phyloP scores from a whole-genome alignment of 257 asterid genomes.

The Ehretia macrophylla region DNA sequence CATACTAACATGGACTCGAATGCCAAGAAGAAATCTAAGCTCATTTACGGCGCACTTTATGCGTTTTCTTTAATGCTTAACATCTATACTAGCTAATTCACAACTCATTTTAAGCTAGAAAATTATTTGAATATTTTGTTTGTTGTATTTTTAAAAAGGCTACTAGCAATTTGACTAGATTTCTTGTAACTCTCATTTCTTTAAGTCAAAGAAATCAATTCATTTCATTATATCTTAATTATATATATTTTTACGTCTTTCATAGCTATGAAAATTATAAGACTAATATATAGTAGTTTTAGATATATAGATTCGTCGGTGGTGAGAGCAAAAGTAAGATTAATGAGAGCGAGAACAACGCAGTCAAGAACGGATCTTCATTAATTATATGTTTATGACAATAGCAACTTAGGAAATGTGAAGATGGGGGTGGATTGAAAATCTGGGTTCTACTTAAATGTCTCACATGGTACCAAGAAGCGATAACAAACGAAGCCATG shows the following conservation, averaged over 20 bases:
- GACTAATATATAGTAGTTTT: background rate
- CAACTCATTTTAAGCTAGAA: background rate
- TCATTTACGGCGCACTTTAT: slow-evolving; percentile 54
- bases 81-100: background rate
- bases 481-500: background rate
- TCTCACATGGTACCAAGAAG: background rate
- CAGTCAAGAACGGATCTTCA: slow-evolving; percentile 72
- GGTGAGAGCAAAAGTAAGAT: slow-evolving; percentile 18
- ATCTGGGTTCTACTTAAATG: background rate
- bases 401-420: background rate
- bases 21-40: slow-evolving; percentile 45
- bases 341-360: slow-evolving; percentile 38
- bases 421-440: slow-evolving; percentile 2
- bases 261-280: background rate
- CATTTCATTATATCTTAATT: background rate
- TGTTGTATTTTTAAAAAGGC: no score
- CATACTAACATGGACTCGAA: slow-evolving; percentile 40
- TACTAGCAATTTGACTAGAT: no score
- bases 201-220: slow-evolving; percentile 16
- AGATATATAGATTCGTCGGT: slow-evolving; percentile 40
- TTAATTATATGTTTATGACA: slow-evolving; percentile 15
- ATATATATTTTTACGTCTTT: background rate
- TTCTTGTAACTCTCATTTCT: slow-evolving; percentile 31
- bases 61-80: slow-evolving; percentile 37
- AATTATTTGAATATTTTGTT: slow-evolving; percentile 10